phyloP scores from a whole-genome alignment of 208 protist species.

The Willaertia magna region DNA sequence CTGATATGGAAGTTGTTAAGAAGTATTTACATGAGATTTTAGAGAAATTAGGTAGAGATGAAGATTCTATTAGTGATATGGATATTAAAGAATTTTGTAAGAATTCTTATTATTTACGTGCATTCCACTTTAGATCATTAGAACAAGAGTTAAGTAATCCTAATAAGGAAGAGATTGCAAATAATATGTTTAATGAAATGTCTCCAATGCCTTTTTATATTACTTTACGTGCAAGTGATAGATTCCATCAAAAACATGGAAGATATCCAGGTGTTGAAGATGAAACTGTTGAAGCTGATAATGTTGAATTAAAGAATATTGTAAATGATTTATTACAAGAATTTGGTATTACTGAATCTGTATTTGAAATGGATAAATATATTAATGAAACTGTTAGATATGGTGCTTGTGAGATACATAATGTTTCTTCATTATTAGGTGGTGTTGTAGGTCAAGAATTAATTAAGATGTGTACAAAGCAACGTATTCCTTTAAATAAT shows the following conservation, averaged over 20 bases:
- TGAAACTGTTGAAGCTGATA: slow-evolving; percentile 30
- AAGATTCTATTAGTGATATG: neutral
- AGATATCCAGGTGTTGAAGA: slow-evolving; percentile 34
- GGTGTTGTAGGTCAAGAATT: slow-evolving; percentile 80
- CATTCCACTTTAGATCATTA: slow-evolving; percentile 15
- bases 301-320: slow-evolving; percentile 22
- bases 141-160: slow-evolving; percentile 13
- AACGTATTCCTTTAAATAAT: slow-evolving; percentile 62
- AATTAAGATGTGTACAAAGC: slow-evolving; percentile 82
- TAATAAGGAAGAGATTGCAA: neutral
- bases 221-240: slow-evolving; percentile 41
- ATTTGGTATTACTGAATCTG: slow-evolving; percentile 1
- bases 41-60: neutral
- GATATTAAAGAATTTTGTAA: slow-evolving; percentile 20
- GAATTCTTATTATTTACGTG: slow-evolving; percentile 24
- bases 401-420: slow-evolving; percentile 62
- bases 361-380: slow-evolving; percentile 29
- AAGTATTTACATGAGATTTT: neutral
- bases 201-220: slow-evolving; percentile 39
- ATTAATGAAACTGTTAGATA: slow-evolving; percentile 54
- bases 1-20: neutral
- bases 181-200: neutral
- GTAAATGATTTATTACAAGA: slow-evolving; percentile 2
- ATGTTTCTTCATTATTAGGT: slow-evolving; percentile 70
- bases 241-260: slow-evolving; percentile 30